Base-by-base conservation (phyloP, 176 grass and related monocot genomes). In the Oropetium thomaeum region DNA sequence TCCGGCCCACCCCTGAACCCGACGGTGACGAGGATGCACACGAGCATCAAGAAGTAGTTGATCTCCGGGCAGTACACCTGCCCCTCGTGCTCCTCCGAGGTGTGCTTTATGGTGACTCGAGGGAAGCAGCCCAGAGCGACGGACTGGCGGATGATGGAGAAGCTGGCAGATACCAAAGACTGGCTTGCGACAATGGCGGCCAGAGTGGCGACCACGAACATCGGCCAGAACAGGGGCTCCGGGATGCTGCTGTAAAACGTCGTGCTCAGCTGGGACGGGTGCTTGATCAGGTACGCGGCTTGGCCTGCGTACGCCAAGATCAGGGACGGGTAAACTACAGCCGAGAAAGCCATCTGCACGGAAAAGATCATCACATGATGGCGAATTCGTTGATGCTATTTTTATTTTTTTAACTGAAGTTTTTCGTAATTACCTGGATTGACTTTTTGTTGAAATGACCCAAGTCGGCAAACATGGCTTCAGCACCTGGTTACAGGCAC, bases 401-500 rank as follows among this genome's bases (percentile, higher is more conserved):
- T 14, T 62, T 47, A 17, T 4, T 34, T 19, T 62, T 4, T 20
- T 9, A n/a, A n/a, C n/a, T n/a, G n/a, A n/a, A n/a, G n/a, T 19
- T 62, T 4, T 20, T 9, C 2, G 7, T 67, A 7, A 16, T 43
- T 83, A 92, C 90, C 83, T 89, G 90, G 30, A 93, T 89, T 53
- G 79, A 84, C 37, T 26, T 44, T 76, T 89, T 89, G 87, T 67
- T 93, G 71, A 93, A 93, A 80, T 87, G 90, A 6, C 90, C 90
- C 60, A 89, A 38, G 65, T 93, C 90, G 78, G 87, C 90, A 33
- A 93, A 89, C 86, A 89, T 87, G 2, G 90, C 90, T 81, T 93
- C 90, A 35, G 87, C 90, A 65, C 90, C 86, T 92, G 79, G 71
- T 84, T 17, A 22, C 17, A n/a, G n/a, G n/a, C n/a, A n/a, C 61